Evolutionary conservation across 2,329 filamentous ascomycete genomes (phyloP).

Genomic region (Malbranchea cinnamomea): DNA sequence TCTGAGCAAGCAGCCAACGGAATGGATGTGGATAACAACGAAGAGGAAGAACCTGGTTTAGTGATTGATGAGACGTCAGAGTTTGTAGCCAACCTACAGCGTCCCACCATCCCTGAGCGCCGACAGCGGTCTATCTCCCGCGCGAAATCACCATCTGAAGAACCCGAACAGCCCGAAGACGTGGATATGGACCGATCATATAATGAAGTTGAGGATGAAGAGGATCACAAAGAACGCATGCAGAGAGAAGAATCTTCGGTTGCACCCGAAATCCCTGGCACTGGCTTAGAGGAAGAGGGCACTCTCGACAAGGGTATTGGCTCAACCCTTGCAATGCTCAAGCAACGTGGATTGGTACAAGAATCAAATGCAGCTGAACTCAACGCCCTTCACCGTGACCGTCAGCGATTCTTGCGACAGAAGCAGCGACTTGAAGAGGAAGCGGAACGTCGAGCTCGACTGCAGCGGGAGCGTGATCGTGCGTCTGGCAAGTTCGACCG

Average conservation of each 20-base stretch:
- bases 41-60: conserved; percentile 48
- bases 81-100: conserved; percentile 76
- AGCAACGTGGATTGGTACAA: conserved; percentile 68
- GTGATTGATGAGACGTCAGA: conserved; percentile 94
- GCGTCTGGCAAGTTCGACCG: conserved; percentile 64
- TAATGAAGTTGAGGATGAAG: conserved; percentile 35
- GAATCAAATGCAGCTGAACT: conserved; percentile 45
- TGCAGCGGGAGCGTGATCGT: conserved; percentile 80
- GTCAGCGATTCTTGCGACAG: conserved; percentile 64
- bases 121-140: conserved; percentile 25
- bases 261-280: conserved; percentile 42
- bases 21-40: conserved; percentile 44
- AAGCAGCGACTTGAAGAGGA: conserved; percentile 64
- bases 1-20: conserved; percentile 29
- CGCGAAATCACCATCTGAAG: conserved; percentile 16
- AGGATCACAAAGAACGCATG: conserved; percentile 35
- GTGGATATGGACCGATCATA: conserved; percentile 39
- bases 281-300: conserved; percentile 73
- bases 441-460: conserved; percentile 62
- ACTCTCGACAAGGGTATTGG: conserved; percentile 65
- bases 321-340: conserved; percentile 65
- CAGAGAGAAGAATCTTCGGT: conserved; percentile 33
- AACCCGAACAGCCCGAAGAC: conserved; percentile 38
- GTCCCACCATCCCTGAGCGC: conserved; percentile 44
- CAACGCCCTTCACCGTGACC: conserved; percentile 54